Percentiles rank a stretch among this genome's conserved stretches.
phyloP scores from a whole-genome alignment of 2,329 filamentous ascomycete genomes.

The Penicillium sp. region DNA sequence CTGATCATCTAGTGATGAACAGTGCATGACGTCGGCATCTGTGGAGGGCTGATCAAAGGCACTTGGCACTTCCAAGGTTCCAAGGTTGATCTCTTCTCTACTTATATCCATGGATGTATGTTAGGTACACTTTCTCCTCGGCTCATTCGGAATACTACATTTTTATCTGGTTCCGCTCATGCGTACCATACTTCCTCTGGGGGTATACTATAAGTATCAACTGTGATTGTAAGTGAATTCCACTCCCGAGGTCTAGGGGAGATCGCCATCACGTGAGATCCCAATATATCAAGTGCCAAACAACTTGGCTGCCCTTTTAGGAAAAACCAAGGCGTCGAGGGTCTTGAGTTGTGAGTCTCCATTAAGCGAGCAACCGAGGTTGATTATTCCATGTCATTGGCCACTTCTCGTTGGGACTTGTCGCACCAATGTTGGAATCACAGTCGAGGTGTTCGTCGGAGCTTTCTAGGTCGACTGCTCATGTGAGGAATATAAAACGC shows the following conservation, averaged over 20 bases:
- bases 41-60: not conserved
- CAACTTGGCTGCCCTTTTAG: no score
- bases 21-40: constrained; percentile 21
- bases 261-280: no score
- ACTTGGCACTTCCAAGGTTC: not conserved
- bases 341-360: no score
- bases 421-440: not conserved
- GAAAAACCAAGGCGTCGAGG: no score
- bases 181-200: not conserved
- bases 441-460: not conserved
- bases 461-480: not conserved
- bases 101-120: no score
- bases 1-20: constrained; percentile 16
- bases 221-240: not conserved
- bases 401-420: not conserved
- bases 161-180: not conserved
- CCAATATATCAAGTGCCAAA: no score
- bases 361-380: no score
- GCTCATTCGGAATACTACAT: not conserved
- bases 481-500: no score
- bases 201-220: no score
- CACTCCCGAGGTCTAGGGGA: not conserved
- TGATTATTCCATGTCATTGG: no score
- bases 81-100: not conserved
- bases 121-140: not conserved